Evolutionary conservation across 2,329 filamentous ascomycete species (phyloP), one percentile per base, ranked within the genome.

Genomic region (Aspergillus neoniger): DNA sequence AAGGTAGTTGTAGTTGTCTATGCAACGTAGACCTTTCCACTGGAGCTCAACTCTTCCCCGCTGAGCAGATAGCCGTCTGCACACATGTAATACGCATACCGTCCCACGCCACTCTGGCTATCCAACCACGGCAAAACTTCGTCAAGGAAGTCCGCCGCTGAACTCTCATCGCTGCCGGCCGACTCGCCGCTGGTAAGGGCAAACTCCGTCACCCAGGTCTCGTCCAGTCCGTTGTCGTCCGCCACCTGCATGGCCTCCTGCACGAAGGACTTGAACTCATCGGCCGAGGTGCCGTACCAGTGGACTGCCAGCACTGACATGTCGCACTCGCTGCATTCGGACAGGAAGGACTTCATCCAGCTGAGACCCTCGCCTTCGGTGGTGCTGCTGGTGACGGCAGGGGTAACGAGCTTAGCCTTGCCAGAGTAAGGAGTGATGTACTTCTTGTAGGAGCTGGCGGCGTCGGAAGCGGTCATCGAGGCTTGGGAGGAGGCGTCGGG

Each of bases 121-220:
- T 81, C 76, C 47, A 81, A 67, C 73, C 74, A 80, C 19, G 73
- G 72, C 14, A 76, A 50, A 5, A 76, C 77, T 49, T 76, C 59
- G 5, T 67, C 59, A 38, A 82, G 65, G 70, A 80, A 81, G 5
- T 69, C 50, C 23, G 64, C 61, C 6, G 72, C 70, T 25, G 69
- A 63, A 15, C 67, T 59, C 3, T 68, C 55, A 2, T 69, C 53
- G 0, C 66, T 57, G 14, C 70, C 63, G 23, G 67, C 68, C 6
- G 63, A 67, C 8, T 69, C 23, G 48, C 73, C 72, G 10, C 70
- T 68, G 52, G 59, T 72, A 41, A 76, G 72, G 8, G 72, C 76
- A 62, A 81, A 81, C 66, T 82, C 80, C 1, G 80, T 79, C 17
- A 81, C 61, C 80, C 80, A 82, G 61, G 81, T 72, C 50, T 77